A percentile compares a stretch with the other conserved stretches of the same genome.
phyloP scores from a whole-genome alignment of 2,329 filamentous ascomycete genomes.

The Elsinoe batatas region DNA sequence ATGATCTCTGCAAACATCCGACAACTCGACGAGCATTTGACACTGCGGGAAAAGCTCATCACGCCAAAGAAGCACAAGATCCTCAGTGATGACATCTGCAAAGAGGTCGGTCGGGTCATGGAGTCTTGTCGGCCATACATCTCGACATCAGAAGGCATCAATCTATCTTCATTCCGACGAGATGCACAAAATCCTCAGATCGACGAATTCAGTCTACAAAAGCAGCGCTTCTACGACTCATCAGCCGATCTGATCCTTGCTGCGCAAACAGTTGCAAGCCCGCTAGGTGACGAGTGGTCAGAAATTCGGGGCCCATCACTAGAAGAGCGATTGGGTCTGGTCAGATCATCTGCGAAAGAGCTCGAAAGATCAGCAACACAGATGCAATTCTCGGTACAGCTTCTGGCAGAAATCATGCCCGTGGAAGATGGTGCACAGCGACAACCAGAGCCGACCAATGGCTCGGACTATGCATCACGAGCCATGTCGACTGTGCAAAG shows the following conservation, averaged over 20 bases:
- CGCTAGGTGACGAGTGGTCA: constrained; percentile 89
- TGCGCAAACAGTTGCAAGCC: constrained; percentile 85
- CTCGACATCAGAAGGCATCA: constrained; percentile 80
- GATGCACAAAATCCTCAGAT: constrained; percentile 76
- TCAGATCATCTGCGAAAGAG: constrained; percentile 65
- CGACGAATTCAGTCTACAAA: constrained; percentile 77
- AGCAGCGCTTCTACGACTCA: constrained; percentile 88
- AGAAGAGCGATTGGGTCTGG: constrained; percentile 73
- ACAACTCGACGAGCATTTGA: constrained; percentile 74
- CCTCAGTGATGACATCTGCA: constrained; percentile 74
- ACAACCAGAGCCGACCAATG: constrained; percentile 20
- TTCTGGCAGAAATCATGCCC: constrained; percentile 73
- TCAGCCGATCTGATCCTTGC: constrained; percentile 79
- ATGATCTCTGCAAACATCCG: constrained; percentile 78
- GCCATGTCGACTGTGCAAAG: constrained; percentile 35
- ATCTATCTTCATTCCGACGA: constrained; percentile 68
- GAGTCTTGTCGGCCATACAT: constrained; percentile 89
- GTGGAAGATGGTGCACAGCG: constrained; percentile 26
- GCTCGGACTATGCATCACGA: constrained; percentile 21
- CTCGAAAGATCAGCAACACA: constrained; percentile 81
- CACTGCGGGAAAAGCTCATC: constrained; percentile 69
- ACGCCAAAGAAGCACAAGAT: constrained; percentile 67
- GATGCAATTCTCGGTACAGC: constrained; percentile 75
- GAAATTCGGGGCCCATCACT: constrained; percentile 83
- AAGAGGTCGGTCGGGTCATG: constrained; percentile 65